Base-by-base conservation (phyloP, 2,329 filamentous ascomycete species). In the Biscogniauxia mediterranea region DNA sequence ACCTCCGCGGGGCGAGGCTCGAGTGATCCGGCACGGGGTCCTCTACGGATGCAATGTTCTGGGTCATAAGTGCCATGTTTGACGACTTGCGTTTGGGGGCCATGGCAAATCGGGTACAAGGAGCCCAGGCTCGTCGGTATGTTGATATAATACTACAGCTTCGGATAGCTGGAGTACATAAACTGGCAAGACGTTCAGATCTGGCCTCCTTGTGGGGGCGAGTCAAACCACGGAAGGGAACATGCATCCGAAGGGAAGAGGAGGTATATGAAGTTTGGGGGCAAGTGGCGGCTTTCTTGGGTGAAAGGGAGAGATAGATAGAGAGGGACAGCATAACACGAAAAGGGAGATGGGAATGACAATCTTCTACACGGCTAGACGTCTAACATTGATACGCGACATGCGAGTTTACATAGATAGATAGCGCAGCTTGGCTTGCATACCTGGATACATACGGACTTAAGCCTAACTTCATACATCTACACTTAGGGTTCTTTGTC, bases 31-130 rank as follows among this genome's bases (percentile, higher is more conserved):
- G n/a, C 26, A 54, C 28, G 5, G 54, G 6, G 3, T 46, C 25
- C 19, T 66, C 57, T 7, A 61, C 57, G 11, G 53, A 6, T 2
- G 56, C 51, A 6, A 8, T 56, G 46, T 64, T 61, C 11, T 55
- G 61, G 23, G 25, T 65, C 17, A 65, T 50, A 53, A 63, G 61
- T 19, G 63, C 65, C 60, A 61, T 65, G 54, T 57, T 57, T 15
- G 70, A 65, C 58, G 73, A 75, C 65, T 78, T 80, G 55, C 78
- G 74, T 64, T 80, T 81, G 3, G 72, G 50, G 1, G 70, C 70
- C 78, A 80, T 81, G 11, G 68, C 69, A 60, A 32, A 13, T 23
- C 52, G 5, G 7, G 42, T 28, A 21, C 51, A 7, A 54, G 17
- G 17, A 17, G 49, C 28, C 9, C 8, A 20, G 21, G 54, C 25